These are phyloP conservation scores for Monascus ruber DNA, from an alignment of 2,329 filamentous ascomycete genomes.

Conservation along the genomic window DNA sequence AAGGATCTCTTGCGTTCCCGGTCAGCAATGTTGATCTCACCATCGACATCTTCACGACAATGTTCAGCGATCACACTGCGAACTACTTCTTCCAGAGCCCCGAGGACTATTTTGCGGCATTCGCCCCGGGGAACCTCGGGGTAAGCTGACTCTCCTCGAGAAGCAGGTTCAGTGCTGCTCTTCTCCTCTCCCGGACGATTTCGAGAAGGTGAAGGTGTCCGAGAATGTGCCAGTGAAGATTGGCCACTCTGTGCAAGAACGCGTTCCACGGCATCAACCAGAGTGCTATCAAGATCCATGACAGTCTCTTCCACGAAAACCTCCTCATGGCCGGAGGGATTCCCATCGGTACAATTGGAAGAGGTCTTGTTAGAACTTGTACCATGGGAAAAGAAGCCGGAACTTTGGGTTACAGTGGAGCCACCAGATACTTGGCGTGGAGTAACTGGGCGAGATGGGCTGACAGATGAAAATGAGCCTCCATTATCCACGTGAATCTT, in stretches of 20 bases:
- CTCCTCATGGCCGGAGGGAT: constrained; percentile 33
- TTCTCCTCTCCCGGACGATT: constrained; percentile 21
- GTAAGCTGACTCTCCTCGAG: constrained; percentile 19
- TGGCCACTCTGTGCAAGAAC: constrained; percentile 37
- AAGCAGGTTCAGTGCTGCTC: constrained; percentile 8
- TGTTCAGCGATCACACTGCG: constrained; percentile 42
- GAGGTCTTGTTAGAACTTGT: constrained; percentile 15
- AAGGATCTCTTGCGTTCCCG: constrained; percentile 22
- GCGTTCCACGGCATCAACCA: constrained; percentile 47
- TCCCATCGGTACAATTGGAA: constrained; percentile 8
- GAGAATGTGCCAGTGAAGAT: constrained; percentile 30
- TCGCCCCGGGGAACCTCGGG: constrained; percentile 39
- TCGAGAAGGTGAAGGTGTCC: constrained; percentile 30
- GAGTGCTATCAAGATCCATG: constrained; percentile 47
- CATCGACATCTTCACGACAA: constrained; percentile 28
- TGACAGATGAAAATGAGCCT: constrained; percentile 9
- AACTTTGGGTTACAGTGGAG: constrained; percentile 15
- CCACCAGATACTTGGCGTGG: constrained; percentile 14
- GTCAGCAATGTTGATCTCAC: constrained; percentile 19
- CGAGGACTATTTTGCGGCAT: constrained; percentile 44
- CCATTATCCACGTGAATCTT: constrained; percentile 24
- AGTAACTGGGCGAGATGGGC: constrained; percentile 13
- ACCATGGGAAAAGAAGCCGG: constrained; percentile 14
- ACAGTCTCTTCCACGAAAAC: constrained; percentile 43
- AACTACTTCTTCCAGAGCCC: constrained; percentile 46